Base-by-base conservation (phyloP, 768 basidiomycete genomes). In the Tricholoma terreum region DNA sequence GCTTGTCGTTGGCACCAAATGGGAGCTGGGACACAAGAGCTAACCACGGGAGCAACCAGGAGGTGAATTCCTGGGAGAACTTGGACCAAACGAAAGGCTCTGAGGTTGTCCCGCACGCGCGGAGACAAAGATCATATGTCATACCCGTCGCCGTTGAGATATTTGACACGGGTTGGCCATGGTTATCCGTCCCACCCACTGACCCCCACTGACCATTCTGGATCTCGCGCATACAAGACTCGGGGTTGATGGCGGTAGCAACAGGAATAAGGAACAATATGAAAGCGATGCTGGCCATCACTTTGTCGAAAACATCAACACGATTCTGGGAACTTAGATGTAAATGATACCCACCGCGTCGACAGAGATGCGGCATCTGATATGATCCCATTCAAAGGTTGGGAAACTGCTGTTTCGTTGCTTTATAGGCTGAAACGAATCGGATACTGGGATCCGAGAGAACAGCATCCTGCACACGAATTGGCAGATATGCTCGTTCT, bases 31-130 rank as follows among this genome's bases (percentile, higher is more conserved):
- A 78, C 21, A 81, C 65, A 6, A 82, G 58, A 1, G 80, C 78
- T 12, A 82, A 71, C 71, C 77, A 80, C 6, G 80, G 80, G 6
- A 82, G 55, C 2, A 81, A 66, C 80, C 80, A 82, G 0, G 77
- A 62, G 7, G 70, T 67, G 61, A 75, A 80, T 46, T 76, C 67
- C 48, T 76, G 74, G 9, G 70, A 72, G 58, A 75, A 75, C 8
- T 63, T 52, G 0, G 67, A 62, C 75, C 74, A 75, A n/a, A 58
- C 27, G 57, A 73, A 71, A 15, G 65, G 60, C 51, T 67, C 64
- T 31, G 62, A 42, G 12, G 55, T 67, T 10, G 50, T 6, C 0
- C 73, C 71, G 43, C 74, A 75, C 4, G 63, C 62, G 6, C 40
- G 43, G n/a, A 60, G n/a, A 52, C 74, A 74, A 38, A 71, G 57